These are phyloP conservation scores for Yarrowia galli DNA, from an alignment of 1,139 yeast genomes.

Conservation along the genomic window DNA sequence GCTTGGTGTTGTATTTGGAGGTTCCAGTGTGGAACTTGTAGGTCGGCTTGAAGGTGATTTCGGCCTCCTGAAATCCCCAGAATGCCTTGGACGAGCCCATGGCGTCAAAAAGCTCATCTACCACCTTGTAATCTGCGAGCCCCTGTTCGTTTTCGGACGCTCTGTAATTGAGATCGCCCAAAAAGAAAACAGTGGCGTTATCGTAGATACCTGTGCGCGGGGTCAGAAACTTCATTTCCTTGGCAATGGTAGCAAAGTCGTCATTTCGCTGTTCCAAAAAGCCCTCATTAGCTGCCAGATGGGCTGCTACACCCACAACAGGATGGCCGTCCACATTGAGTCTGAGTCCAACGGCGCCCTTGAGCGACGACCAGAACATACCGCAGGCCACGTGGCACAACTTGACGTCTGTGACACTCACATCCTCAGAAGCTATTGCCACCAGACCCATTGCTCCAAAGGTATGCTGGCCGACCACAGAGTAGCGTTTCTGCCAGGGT, in stretches of 20 bases:
- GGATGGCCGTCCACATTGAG: constrained; percentile 51
- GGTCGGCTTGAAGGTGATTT: constrained; percentile 72
- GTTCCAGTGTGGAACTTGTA: constrained; percentile 68
- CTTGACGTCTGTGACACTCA: constrained; percentile 51
- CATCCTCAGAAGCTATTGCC: constrained; percentile 55
- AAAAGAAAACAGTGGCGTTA: constrained; percentile 65
- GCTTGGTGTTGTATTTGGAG: constrained; percentile 60
- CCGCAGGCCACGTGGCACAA: constrained; percentile 60
- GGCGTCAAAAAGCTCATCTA: constrained; percentile 68
- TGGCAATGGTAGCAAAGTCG: constrained; percentile 60
- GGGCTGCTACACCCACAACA: constrained; percentile 60
- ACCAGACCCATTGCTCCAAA: constrained; percentile 74
- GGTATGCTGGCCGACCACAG: constrained; percentile 57
- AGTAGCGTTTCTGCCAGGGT: constrained; percentile 51
- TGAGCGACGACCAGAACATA: constrained; percentile 64
- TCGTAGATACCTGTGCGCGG: constrained; percentile 61
- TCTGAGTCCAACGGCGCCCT: constrained; percentile 76
- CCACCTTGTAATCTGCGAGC: constrained; percentile 37
- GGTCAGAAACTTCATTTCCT: constrained; percentile 66
- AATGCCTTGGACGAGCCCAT: constrained; percentile 58
- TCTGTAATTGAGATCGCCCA: constrained; percentile 88
- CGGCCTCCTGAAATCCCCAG: constrained; percentile 69
- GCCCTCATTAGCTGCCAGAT: constrained; percentile 82
- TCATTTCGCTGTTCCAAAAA: constrained; percentile 60
- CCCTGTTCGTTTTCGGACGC: constrained; percentile 41